Base-by-base conservation (phyloP, 2,329 filamentous ascomycete genomes). In the Colletotrichum filicis region DNA sequence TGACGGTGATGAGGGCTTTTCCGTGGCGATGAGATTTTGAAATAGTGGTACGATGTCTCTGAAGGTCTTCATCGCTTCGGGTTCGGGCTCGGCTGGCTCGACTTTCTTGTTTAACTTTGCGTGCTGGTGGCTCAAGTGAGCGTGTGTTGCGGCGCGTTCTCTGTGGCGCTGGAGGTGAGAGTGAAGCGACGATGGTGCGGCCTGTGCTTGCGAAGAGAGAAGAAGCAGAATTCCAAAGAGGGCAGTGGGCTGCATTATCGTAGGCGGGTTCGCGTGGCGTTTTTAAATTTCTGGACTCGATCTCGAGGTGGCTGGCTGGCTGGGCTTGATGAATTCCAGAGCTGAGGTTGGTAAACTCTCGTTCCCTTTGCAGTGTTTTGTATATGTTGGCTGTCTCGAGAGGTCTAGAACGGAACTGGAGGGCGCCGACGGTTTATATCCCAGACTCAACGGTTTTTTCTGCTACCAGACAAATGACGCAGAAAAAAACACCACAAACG, bases 101-200 rank as follows among this genome's bases (percentile, higher is more conserved):
- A 24, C 19, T 52, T 56, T 26, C 42, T 60, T 65, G 8, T 28
- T 19, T 7, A 71, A 9, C 35, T 61, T 9, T 11, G 22, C 30
- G 49, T 73, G 60, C 14, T 61, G 46, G 22, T 71, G 61, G 32
- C 46, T 71, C 14, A 57, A 61, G 56, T 71, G 71, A 3, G 66
- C 66, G n/a, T 73, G 71, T 57, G 61, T 73, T 12, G 66, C 66
- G 30, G 35, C 64, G 26, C 64, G 69, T 19, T 64, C 59, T 66
- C 72, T 65, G 37, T 73, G 71, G 26, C 71, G 71, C 26, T 74
- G 68, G 12, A 71, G 62, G 42, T 74, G 71, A 28, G 49, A 67
- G 63, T 72, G 71, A 24, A 68, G 30, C 19, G 68, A 72, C 5
- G 68, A 72, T 4, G 71, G 71, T 12, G 71, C 71, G 16, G 71